Evolutionary conservation across 495 filamentous ascomycete species (phyloP).

Genomic region (Penicillium cosmopolitanum): DNA sequence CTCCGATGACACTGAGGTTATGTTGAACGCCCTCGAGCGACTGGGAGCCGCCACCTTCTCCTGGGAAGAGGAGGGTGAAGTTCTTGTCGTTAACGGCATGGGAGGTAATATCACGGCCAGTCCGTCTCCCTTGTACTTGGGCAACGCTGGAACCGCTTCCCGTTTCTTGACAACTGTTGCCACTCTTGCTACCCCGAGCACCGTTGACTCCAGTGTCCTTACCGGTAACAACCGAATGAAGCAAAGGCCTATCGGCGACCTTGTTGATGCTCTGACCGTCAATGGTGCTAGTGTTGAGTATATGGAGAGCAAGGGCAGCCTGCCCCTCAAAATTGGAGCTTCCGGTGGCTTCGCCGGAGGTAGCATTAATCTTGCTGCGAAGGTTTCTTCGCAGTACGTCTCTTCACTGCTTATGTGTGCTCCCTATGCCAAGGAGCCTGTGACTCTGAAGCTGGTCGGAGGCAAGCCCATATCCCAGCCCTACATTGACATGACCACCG

Average conservation of each 20-base stretch:
- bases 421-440: slow-evolving; percentile 91
- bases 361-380: slow-evolving; percentile 88
- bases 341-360: slow-evolving; percentile 88
- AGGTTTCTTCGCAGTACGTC: slow-evolving; percentile 96
- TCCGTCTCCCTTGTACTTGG: slow-evolving; percentile 79
- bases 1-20: slow-evolving; percentile 96
- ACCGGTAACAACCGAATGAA: slow-evolving; percentile 98
- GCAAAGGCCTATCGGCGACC: slow-evolving; percentile 85
- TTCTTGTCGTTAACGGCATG: slow-evolving; percentile 87
- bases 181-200: slow-evolving; percentile 72
- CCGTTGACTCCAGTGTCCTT: slow-evolving; percentile 69
- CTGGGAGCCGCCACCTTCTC: slow-evolving; percentile 89
- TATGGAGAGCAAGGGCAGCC: slow-evolving; percentile 72
- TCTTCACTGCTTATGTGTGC: slow-evolving; percentile 97
- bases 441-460: slow-evolving; percentile 85
- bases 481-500: slow-evolving; percentile 98
- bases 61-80: slow-evolving; percentile 92
- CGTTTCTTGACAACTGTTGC: slow-evolving; percentile 94
- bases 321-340: slow-evolving; percentile 83
- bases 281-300: slow-evolving; percentile 87
- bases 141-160: slow-evolving; percentile 95
- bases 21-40: slow-evolving; percentile 84
- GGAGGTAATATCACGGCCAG: slow-evolving; percentile 83
- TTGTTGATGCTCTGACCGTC: slow-evolving; percentile 86
- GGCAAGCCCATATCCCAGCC: slow-evolving; percentile 95